Conservation (phyloP, 192 early-diverging fungal species). For the Coemansia sp. region DNA sequence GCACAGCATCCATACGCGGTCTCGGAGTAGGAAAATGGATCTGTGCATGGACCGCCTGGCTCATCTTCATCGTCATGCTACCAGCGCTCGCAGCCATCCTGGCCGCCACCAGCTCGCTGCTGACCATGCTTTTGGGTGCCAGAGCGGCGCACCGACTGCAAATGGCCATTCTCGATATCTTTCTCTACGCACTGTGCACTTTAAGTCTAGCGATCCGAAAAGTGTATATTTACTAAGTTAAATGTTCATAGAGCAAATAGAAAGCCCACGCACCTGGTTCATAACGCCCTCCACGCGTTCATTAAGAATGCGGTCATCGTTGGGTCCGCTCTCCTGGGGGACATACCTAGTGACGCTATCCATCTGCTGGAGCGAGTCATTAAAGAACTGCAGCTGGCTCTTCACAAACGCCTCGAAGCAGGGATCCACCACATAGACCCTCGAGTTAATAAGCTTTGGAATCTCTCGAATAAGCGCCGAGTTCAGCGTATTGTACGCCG, state of each 20-base stretch:
- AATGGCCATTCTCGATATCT: constrained; percentile 12
- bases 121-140: constrained; percentile 14
- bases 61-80: constrained; percentile 14
- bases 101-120: neutral
- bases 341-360: constrained; percentile 63
- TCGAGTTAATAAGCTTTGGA: constrained; percentile 83
- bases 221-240: neutral
- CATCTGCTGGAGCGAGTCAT: constrained; percentile 74
- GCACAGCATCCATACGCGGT: neutral
- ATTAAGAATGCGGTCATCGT: constrained; percentile 58
- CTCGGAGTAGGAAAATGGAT: neutral
- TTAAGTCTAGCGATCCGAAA: neutral
- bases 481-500: constrained; percentile 82
- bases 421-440: constrained; percentile 90
- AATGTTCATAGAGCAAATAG: constrained; percentile 78
- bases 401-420: constrained; percentile 96
- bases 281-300: constrained; percentile 77
- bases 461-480: constrained; percentile 77
- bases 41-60: constrained; percentile 21
- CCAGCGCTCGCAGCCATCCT: constrained; percentile 8
- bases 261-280: constrained; percentile 83
- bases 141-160: constrained; percentile 19
- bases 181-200: constrained; percentile 17
- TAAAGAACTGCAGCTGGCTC: constrained; percentile 88
- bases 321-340: constrained; percentile 53